Evolutionary conservation across 768 basidiomycete genomes (phyloP).

Genomic region (Mrakia gelida): DNA sequence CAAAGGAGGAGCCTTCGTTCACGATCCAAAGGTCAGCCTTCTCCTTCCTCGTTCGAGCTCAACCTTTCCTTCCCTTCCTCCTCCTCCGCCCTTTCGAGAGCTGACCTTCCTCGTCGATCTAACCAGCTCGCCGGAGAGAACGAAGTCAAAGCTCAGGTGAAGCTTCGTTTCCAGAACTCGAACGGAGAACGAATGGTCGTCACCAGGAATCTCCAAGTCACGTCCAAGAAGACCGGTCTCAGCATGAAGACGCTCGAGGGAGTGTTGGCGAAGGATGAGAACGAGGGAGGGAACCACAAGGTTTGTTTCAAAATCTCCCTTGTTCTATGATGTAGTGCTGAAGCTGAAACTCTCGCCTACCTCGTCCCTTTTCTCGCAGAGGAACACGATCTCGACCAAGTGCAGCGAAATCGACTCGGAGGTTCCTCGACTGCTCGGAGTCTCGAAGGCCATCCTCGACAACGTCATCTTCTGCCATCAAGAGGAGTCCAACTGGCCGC

Average conservation of each 20-base stretch:
- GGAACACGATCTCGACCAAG: slow-evolving; percentile 89
- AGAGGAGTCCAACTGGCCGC: slow-evolving; percentile 97
- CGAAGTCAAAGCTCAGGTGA: slow-evolving; percentile 98
- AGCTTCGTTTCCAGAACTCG: slow-evolving; percentile 83
- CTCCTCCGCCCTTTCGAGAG: neutral
- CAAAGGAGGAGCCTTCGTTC: slow-evolving; percentile 95
- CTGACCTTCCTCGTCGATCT: neutral
- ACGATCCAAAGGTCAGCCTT: slow-evolving; percentile 71
- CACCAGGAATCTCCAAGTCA: slow-evolving; percentile 83
- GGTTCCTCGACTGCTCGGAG: slow-evolving; percentile 87
- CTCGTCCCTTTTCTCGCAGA: slow-evolving; percentile 48
- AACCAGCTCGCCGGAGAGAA: slow-evolving; percentile 88
- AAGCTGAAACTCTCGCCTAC: neutral
- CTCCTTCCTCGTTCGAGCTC: neutral
- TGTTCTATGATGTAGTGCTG: neutral
- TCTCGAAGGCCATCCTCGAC: slow-evolving; percentile 95
- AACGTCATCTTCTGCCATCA: slow-evolving; percentile 99
- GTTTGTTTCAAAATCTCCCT: slow-evolving; percentile 48
- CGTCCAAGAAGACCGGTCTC: slow-evolving; percentile 76
- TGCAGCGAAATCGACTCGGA: slow-evolving; percentile 95
- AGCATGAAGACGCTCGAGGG: slow-evolving; percentile 98
- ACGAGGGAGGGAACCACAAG: slow-evolving; percentile 66
- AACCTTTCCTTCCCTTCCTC: neutral
- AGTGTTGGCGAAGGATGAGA: slow-evolving; percentile 69
- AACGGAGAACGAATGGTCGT: slow-evolving; percentile 87